phyloP scores from a whole-genome alignment of 768 basidiomycete species.

The Tricholoma bakamatsutake region DNA sequence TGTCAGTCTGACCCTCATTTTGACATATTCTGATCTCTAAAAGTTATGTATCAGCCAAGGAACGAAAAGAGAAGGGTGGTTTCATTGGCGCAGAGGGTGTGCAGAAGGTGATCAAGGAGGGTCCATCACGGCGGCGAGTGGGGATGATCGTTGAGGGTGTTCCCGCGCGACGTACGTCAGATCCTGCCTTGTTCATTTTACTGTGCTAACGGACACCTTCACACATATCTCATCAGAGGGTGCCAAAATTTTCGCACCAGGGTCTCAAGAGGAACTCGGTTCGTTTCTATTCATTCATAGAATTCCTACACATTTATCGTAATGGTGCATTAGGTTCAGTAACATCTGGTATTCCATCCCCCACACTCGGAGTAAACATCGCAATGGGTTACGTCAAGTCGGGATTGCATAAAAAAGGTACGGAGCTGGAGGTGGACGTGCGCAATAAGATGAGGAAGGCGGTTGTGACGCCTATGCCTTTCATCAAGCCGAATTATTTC shows the following conservation, averaged over 20 bases:
- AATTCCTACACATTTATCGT: background rate
- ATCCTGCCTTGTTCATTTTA: background rate
- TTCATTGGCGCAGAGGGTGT: conserved; percentile 82
- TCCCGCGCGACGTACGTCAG: conserved; percentile 71
- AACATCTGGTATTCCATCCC: conserved; percentile 95
- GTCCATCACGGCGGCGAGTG: conserved; percentile 70
- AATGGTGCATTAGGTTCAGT: conserved; percentile 49
- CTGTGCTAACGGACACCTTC: background rate
- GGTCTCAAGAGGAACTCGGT: conserved; percentile 57
- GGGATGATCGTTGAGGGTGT: conserved; percentile 80
- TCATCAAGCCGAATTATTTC: conserved; percentile 78
- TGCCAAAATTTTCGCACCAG: conserved; percentile 61
- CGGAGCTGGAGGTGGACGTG: conserved; percentile 78
- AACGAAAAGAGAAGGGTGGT: conserved; percentile 58
- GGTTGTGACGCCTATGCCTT: conserved; percentile 80
- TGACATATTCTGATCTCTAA: background rate
- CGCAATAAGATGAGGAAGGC: conserved; percentile 75
- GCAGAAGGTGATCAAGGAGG: conserved; percentile 71
- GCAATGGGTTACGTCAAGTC: conserved; percentile 89
- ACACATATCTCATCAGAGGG: conserved; percentile 55
- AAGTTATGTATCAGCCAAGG: conserved; percentile 55
- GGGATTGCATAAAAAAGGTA: conserved; percentile 90
- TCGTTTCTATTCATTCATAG: conserved; percentile 16
- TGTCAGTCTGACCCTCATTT: conserved; percentile 39
- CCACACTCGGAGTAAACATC: conserved; percentile 84